Percentiles rank a stretch among this genome's conserved stretches.
Conservation (phyloP, 169 alveolate genomes). For the Eimeria praecox region DNA sequence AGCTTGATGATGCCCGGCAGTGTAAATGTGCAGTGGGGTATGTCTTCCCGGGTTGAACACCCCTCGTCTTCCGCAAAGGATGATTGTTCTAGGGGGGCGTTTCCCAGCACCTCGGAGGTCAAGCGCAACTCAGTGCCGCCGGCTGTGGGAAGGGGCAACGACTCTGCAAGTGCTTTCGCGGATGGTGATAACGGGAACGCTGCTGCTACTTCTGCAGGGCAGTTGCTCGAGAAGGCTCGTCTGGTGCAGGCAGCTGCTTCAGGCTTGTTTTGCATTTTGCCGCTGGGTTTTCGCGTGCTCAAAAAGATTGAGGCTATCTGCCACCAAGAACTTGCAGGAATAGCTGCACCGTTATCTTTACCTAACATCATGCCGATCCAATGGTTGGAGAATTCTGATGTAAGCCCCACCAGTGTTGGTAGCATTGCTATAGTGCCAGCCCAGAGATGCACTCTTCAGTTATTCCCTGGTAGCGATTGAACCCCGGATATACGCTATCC, state of each 20-base stretch:
- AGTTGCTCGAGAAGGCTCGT: conserved; percentile 53
- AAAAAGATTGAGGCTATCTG: conserved; percentile 63
- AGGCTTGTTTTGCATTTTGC: conserved; percentile 46
- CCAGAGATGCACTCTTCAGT: background rate
- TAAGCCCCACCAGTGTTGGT: background rate
- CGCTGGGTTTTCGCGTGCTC: conserved; percentile 64
- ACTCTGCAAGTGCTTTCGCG: background rate
- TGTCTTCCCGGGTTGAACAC: background rate
- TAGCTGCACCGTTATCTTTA: conserved; percentile 34
- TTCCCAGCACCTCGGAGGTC: background rate
- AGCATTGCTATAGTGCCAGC: background rate
- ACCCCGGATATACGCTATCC: background rate
- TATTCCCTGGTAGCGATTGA: background rate
- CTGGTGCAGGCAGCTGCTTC: conserved; percentile 33
- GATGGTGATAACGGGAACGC: background rate
- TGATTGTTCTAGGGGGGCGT: background rate
- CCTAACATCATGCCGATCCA: conserved; percentile 67
- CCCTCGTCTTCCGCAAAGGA: background rate
- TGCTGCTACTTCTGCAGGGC: conserved; percentile 51
- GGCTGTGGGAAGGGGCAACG: background rate
- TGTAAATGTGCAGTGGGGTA: background rate
- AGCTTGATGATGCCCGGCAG: conserved; percentile 20
- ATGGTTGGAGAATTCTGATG: conserved; percentile 50
- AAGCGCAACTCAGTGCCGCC: background rate
- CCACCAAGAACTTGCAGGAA: conserved; percentile 58